Conservation (phyloP, 805 yeast genomes). For the Suhomyces canberraensis region DNA sequence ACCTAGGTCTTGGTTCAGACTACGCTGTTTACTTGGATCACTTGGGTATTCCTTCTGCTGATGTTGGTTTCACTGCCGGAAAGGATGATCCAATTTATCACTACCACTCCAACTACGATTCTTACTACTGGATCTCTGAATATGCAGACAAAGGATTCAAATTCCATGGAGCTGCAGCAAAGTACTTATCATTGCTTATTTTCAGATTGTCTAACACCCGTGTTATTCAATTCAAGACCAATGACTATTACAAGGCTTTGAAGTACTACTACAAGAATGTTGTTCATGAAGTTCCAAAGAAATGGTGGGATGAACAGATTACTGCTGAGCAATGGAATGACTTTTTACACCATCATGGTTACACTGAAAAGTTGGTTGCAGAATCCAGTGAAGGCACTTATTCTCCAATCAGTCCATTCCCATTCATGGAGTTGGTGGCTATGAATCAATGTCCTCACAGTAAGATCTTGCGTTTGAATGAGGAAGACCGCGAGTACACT, state of each 20-base stretch:
- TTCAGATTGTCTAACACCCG: conserved; percentile 57
- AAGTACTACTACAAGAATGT: conserved; percentile 32
- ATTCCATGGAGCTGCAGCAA: conserved; percentile 55
- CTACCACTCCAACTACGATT: conserved; percentile 57
- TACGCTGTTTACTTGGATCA: conserved; percentile 61
- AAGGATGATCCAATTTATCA: conserved; percentile 51
- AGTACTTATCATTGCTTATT: conserved; percentile 54
- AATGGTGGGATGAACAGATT: conserved; percentile 27
- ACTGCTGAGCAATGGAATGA: conserved; percentile 14
- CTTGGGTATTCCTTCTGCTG: conserved; percentile 63
- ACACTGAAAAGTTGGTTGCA: conserved; percentile 14
- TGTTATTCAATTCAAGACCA: conserved; percentile 46
- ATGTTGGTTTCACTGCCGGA: conserved; percentile 40
- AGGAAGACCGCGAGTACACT: conserved; percentile 17
- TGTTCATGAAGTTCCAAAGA: conserved; percentile 25
- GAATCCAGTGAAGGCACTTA: conserved; percentile 20
- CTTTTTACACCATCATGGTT: conserved; percentile 11
- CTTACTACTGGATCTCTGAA: conserved; percentile 51
- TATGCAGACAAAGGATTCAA: conserved; percentile 52
- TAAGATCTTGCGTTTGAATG: conserved; percentile 1
- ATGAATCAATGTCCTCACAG: conserved; percentile 9
- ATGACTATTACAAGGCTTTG: conserved; percentile 47
- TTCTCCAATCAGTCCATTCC: conserved; percentile 5
- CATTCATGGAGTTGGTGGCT: conserved; percentile 19
- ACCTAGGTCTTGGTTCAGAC: conserved; percentile 52